A percentile compares a stretch with the other conserved stretches of the same genome.
Evolutionary conservation across 1,284 basidiomycete species (phyloP).

Genomic region (Leccinum subfulvum): DNA sequence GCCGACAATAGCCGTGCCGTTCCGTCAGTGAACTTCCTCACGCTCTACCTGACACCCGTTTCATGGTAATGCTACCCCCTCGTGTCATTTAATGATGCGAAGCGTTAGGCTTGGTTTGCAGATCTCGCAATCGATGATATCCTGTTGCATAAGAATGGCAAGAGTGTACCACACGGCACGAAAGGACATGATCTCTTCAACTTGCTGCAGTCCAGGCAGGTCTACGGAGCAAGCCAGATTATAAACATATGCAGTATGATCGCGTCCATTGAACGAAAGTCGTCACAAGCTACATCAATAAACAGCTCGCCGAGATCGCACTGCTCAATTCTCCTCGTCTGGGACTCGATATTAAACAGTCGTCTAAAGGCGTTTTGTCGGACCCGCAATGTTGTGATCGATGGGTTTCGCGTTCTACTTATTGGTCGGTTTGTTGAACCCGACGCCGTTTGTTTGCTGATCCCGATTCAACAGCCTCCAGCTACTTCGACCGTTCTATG

Average conservation of each 20-base stretch:
- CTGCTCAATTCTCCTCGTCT: constrained; percentile 74
- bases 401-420: constrained; percentile 82
- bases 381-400: constrained; percentile 66
- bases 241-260: constrained; percentile 74
- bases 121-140: constrained; percentile 90
- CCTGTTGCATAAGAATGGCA: constrained; percentile 84
- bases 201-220: constrained; percentile 77
- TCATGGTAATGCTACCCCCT: constrained; percentile 30
- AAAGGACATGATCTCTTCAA: constrained; percentile 92
- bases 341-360: constrained; percentile 75
- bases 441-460: constrained; percentile 7
- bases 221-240: constrained; percentile 71
- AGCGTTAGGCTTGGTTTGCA: constrained; percentile 85
- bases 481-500: constrained; percentile 77
- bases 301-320: constrained; percentile 83
- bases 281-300: constrained; percentile 86
- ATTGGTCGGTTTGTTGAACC: constrained; percentile 53
- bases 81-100: constrained; percentile 89
- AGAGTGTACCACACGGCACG: constrained; percentile 90
- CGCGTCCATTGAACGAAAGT: constrained; percentile 89
- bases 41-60: constrained; percentile 37
- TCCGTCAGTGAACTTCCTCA: constrained; percentile 48
- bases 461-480: constrained; percentile 50
- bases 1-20: constrained; percentile 54
- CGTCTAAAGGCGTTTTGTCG: constrained; percentile 73